phyloP scores from a whole-genome alignment of 2,329 filamentous ascomycete genomes.

The Ophiostoma himal-ulmi region DNA sequence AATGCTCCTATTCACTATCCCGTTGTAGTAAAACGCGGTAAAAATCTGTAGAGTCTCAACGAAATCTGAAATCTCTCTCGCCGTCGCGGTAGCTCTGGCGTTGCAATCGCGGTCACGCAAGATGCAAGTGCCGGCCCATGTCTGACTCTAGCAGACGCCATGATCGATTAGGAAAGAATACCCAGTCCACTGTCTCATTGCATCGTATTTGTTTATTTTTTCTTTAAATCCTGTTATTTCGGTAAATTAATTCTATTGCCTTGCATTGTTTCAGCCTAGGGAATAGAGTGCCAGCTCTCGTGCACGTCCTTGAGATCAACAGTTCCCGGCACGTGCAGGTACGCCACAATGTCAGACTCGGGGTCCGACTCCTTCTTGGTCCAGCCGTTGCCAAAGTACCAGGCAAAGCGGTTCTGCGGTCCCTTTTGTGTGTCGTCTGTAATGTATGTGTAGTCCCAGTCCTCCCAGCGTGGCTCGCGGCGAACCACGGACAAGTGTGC shows the following conservation, averaged over 20 bases:
- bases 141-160: background rate
- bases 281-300: slow-evolving; percentile 56
- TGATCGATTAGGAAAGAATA: background rate
- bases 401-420: slow-evolving; percentile 25
- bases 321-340: slow-evolving; percentile 44
- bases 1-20: background rate
- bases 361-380: slow-evolving; percentile 39
- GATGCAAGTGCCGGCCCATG: background rate
- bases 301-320: slow-evolving; percentile 58
- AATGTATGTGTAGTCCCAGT: slow-evolving; percentile 31
- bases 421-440: slow-evolving; percentile 43
- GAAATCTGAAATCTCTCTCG: background rate
- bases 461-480: slow-evolving; percentile 33
- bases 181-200: background rate
- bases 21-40: background rate
- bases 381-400: slow-evolving; percentile 46
- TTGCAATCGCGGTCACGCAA: background rate
- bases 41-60: no score
- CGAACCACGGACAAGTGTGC: slow-evolving; percentile 29
- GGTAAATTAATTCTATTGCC: background rate
- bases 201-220: background rate
- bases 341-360: slow-evolving; percentile 38
- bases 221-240: background rate
- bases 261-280: background rate
- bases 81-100: background rate